Conservation (phyloP, 176 grass and related monocot species). For the Avena sativa region DNA sequence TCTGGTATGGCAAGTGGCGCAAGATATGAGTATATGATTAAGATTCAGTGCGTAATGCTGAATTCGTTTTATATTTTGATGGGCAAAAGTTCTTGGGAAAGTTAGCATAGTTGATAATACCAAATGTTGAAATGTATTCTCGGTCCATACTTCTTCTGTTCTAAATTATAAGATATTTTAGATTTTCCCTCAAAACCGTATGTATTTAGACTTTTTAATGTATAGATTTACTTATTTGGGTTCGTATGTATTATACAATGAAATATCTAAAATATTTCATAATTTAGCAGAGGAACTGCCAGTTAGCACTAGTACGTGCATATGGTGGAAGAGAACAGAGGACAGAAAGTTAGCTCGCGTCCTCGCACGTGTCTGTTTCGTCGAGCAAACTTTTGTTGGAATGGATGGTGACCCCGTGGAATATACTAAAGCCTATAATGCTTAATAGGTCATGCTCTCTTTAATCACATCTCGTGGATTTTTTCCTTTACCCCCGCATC, state of each 20-base stretch:
- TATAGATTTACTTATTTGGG: no score
- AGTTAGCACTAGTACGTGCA: background rate
- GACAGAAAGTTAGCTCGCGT: background rate
- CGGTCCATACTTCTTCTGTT: background rate
- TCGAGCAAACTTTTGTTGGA: slow-evolving; percentile 13
- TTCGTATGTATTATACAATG: no score
- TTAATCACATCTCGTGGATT: background rate
- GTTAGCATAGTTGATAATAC: background rate
- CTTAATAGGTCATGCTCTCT: background rate
- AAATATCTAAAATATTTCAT: no score
- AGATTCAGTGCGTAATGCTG: background rate
- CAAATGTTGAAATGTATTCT: background rate
- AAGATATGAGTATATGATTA: background rate
- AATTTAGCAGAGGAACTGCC: background rate
- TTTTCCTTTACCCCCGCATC: background rate
- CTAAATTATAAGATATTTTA: no score
- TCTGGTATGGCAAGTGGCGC: background rate
- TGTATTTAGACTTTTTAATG: no score
- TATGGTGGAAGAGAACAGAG: background rate
- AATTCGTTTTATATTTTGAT: background rate
- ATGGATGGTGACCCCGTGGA: background rate
- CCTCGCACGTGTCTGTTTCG: background rate
- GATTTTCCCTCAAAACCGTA: no score
- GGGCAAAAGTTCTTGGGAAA: background rate
- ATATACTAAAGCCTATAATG: background rate